Conservation (phyloP, 2,329 filamentous ascomycete species). For the Calycina herbarum region DNA sequence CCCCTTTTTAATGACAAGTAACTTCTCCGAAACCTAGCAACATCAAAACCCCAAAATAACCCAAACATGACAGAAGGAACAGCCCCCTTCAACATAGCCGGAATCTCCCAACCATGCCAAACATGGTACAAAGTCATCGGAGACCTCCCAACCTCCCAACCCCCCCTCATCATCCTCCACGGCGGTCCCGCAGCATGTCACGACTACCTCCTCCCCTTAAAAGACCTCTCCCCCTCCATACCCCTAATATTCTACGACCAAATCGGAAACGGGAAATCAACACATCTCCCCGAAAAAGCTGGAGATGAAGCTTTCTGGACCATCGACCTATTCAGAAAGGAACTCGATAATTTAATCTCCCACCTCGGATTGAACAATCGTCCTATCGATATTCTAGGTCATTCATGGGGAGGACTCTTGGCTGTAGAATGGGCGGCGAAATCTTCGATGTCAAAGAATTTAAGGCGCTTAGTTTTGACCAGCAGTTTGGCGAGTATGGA, state of each 20-base stretch:
- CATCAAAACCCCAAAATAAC: too few relatives aligned
- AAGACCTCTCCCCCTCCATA: slow-evolving; percentile 27
- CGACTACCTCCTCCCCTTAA: slow-evolving; percentile 8
- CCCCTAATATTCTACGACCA: slow-evolving; percentile 57
- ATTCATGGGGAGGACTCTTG: slow-evolving; percentile 11
- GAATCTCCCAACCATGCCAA: neutral
- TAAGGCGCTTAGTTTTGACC: slow-evolving; percentile 10
- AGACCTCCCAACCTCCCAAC: neutral
- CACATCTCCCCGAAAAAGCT: slow-evolving; percentile 47
- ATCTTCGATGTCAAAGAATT: neutral
- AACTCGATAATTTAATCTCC: slow-evolving; percentile 49
- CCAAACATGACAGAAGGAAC: slow-evolving; percentile 4
- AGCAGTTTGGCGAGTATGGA: slow-evolving; percentile 15
- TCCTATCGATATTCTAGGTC: slow-evolving; percentile 8
- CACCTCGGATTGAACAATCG: slow-evolving; percentile 41
- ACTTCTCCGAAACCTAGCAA: too few relatives aligned
- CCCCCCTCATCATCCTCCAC: slow-evolving; percentile 5
- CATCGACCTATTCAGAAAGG: slow-evolving; percentile 46
- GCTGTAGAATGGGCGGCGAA: slow-evolving; percentile 17
- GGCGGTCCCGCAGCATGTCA: slow-evolving; percentile 5
- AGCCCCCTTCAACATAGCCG: neutral
- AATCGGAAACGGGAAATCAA: slow-evolving; percentile 50
- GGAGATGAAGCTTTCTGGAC: slow-evolving; percentile 49
- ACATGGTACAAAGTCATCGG: slow-evolving; percentile 5
- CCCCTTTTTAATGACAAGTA: too few relatives aligned